Conservation (phyloP, 441 rosid species). For the Pelargonium exstipulatum region DNA sequence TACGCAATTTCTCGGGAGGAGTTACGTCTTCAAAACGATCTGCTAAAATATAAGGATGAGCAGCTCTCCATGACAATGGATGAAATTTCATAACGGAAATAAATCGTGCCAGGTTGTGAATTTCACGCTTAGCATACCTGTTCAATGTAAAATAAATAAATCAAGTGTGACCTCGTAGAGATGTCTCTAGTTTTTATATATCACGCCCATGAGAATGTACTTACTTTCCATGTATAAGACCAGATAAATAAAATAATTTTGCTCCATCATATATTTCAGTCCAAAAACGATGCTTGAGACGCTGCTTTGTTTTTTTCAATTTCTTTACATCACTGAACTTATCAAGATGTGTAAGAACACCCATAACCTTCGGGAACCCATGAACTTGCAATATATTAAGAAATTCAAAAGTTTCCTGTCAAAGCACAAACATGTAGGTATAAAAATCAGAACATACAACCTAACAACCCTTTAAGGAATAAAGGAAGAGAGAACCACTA, state of each 20-base stretch:
- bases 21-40: conserved; percentile 97
- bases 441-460: conserved; percentile 8
- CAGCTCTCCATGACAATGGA: conserved; percentile 76
- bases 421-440: conserved; percentile 14
- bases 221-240: conserved; percentile 83
- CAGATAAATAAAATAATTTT: conserved; percentile 84
- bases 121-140: conserved; percentile 73
- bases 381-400: conserved; percentile 88
- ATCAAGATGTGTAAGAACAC: conserved; percentile 92
- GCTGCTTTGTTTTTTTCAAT: conserved; percentile 77
- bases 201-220: conserved; percentile 20
- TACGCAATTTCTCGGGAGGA: conserved; percentile 64
- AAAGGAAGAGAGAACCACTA: not conserved
- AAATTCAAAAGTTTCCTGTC: conserved; percentile 92
- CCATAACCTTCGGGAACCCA: conserved; percentile 91
- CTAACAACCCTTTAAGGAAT: not conserved
- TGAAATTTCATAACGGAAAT: conserved; percentile 69
- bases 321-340: conserved; percentile 83
- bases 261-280: conserved; percentile 88
- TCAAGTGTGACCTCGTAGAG: not conserved
- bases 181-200: not conserved
- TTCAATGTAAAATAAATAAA: conserved; percentile 13
- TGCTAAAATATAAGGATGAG: conserved; percentile 83
- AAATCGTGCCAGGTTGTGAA: conserved; percentile 79
- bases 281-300: conserved; percentile 95